phyloP scores from a whole-genome alignment of 371 early-diverging fungal genomes.

The Mucor circinelloides region DNA sequence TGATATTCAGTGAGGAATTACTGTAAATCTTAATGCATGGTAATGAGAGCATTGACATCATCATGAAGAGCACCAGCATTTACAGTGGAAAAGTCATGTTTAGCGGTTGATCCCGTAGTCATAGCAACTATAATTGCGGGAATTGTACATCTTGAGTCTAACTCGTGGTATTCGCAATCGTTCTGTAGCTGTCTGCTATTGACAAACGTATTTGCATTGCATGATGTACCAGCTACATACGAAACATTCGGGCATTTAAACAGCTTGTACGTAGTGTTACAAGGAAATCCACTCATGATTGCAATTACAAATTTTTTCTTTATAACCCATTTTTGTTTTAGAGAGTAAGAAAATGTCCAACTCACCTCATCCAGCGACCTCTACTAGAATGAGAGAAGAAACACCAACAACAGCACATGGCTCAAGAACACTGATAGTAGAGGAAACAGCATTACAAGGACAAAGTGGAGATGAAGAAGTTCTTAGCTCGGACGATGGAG shows the following conservation, averaged over 20 bases:
- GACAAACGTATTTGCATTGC: background rate
- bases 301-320: background rate
- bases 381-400: constrained; percentile 29
- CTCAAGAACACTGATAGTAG: constrained; percentile 40
- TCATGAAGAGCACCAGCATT: no score
- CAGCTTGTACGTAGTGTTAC: background rate
- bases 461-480: constrained; percentile 16
- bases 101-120: background rate
- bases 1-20: no score
- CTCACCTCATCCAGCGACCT: constrained; percentile 8
- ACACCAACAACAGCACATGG: constrained; percentile 36
- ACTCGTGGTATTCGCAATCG: no score
- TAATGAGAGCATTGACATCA: no score
- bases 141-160: no score
- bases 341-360: background rate
- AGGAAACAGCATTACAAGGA: constrained; percentile 20
- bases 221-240: background rate
- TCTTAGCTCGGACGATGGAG: constrained; percentile 20
- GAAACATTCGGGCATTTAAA: background rate
- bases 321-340: background rate
- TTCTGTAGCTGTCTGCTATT: background rate
- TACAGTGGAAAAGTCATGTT: no score
- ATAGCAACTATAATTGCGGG: background rate
- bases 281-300: background rate
- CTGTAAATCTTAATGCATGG: no score